Base-by-base conservation (phyloP, 257 asterid species). In the Solanum chilense region DNA sequence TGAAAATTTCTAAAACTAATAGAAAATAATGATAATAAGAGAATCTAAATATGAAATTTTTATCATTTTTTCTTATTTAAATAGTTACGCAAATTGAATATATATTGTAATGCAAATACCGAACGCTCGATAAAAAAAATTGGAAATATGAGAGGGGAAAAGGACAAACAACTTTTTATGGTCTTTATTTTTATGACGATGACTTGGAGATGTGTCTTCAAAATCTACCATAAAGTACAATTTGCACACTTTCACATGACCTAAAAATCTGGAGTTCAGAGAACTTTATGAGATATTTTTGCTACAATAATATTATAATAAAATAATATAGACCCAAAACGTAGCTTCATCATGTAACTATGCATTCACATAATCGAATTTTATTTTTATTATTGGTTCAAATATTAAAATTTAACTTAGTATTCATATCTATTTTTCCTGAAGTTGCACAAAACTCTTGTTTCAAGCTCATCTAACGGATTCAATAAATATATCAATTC, bases 401-500 rank as follows among this genome's bases (percentile, higher is more conserved):
- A 74, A 71, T 71, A 15, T 0, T 52, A 35, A n/a, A 33, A 70
- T 33, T 16, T 16, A 71, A 9, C 5, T 20, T 33, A 35, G 27
- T 20, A 37, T 74, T 14, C 3, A 74, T 3, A 5, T 18, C 18
- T 20, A 74, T 1, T 37, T 74, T 74, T 74, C 0, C 10, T 21
- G 12, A 3, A 56, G n/a, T 18, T 18, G 64, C 20, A 56, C 20
- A 56, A 52, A 52, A 52, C 62, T 52, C 23, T 18, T 0, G 64
- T 56, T 56, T 20, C 64, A 56, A 56, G 2, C 64, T 56, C 64
- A 56, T 56, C 25, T 56, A 20, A 56, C 12, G 25, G 20, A 56
- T 56, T 7, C 83, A 77, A n/a, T n/a, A 42, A 76, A 42, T 77
- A 77, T 42, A 42, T 76, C 35, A n/a, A 76, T 77, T 44, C 62